Evolutionary conservation across 495 filamentous ascomycete genomes (phyloP), one percentile per base, ranked within the genome.

Genomic region (Penicillium silybi): DNA sequence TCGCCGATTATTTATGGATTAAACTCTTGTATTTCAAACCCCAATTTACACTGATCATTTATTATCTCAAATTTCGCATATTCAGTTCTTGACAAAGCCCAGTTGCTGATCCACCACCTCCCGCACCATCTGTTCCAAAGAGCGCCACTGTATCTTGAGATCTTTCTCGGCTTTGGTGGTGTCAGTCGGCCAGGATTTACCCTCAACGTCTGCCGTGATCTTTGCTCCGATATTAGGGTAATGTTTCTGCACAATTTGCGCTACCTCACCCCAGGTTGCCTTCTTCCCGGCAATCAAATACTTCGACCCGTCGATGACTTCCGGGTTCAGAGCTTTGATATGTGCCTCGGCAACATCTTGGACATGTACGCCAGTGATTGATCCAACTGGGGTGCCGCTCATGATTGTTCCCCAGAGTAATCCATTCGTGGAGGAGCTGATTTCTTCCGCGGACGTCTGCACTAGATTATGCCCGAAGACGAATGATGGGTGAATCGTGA

Each of bases 141-240:
- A 48, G 9, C 59, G 59, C 64, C 66, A 73, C 45, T 65, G 34
- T 23, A 76, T 65, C 18, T 67, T 69, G 42, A 74, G 50, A 3
- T 67, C 66, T 18, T 35, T 58, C 53, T 72, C 61, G 4, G 82
- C 82, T n/a, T 70, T 88, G 7, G 82, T 85, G 35, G 75, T 77
- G 4, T 80, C 79, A 0, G 67, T 79, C 19, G 81, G 75, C 1
- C 71, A 76, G 46, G 72, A 75, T 26, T 39, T 39, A 3, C 46
- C 48, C 3, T 41, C n/a, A 3, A 51, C 41, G 44, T 68, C 60
- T 15, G 53, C 50, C 6, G 58, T 46, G 38, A 71, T 45, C 20
- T 62, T 66, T 10, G 60, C 48, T 0, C 57, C 61, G 2, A 56
- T 25, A 23, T 57, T 34, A 0, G 72, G 63, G 52, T 73, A 76